Conservation (phyloP, 129 eudicot genomes). For the sunflower (Helianthus annuus) region DNA sequence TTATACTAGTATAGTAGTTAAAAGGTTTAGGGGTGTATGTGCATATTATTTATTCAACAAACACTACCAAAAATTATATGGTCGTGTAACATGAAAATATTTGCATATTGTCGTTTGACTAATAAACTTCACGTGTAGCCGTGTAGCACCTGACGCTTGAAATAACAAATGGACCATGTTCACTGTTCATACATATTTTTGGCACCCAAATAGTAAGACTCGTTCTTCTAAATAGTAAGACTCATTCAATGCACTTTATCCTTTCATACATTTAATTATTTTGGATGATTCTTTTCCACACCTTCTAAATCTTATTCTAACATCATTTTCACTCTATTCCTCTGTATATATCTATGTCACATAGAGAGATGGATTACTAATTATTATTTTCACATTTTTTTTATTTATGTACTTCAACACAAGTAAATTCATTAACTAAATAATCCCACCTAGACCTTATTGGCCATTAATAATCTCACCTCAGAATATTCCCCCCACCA, state of each 20-base stretch:
- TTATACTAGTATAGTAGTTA: neutral
- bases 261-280: neutral
- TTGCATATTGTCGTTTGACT: neutral
- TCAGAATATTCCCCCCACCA: too few species aligned
- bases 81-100: neutral
- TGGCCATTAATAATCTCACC: too few species aligned
- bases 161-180: neutral
- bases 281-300: too few species aligned
- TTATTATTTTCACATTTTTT: neutral
- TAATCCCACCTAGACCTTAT: too few species aligned
- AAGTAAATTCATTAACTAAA: too few species aligned
- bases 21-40: neutral
- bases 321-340: too few species aligned
- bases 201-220: neutral
- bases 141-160: neutral
- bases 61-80: neutral
- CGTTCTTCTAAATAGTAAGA: neutral
- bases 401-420: too few species aligned
- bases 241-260: neutral
- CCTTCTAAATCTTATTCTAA: too few species aligned
- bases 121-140: neutral
- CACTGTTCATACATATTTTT: neutral
- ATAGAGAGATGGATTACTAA: too few species aligned
- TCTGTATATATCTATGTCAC: too few species aligned
- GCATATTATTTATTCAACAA: neutral